Base-by-base conservation (phyloP, 805 yeast genomes). In the Candida lessepsii region DNA sequence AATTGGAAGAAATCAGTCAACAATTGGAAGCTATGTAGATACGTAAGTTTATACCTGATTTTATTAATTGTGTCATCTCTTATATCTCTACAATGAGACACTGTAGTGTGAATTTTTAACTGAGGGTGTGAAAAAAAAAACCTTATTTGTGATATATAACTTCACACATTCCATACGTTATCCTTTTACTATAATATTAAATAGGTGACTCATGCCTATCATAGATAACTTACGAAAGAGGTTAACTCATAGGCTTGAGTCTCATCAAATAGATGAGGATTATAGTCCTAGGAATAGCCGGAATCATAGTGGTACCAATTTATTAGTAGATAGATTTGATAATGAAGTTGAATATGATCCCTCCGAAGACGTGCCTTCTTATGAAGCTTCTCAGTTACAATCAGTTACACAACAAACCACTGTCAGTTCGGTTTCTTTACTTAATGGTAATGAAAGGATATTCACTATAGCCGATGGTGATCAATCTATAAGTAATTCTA, bases 1-100 rank as follows among this genome's bases (percentile, higher is more conserved):
- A 93, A 71, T 79, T 93, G 73, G 98, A 93, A 57, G 96, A 90
- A 72, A 90, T 93, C 73, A 83, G 89, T 65, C 88, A 89, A 63
- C 96, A 95, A 73, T 83, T 93, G 69, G 98, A 93, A 71, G 80
- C 80, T 53, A 68, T 77, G 60, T 76, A 69, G 64, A 37, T 15
- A 20, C 31, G 18, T 16, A 28, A 28, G 29, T 8, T 26, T 8
- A 26, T n/a, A n/a, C 7, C 11, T 26, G 29, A 26, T 26, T 26
- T 26, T 26, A 6, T 26, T 26, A 26, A 11, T 26, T 5, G 29
- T 26, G 6, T 10, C 11, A 7, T 20, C 9, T 7, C 23, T 20
- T n/a, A n/a, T n/a, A n/a, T 25, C 27, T 25, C 7, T 25, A 25
- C 27, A n/a, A n/a, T n/a, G n/a, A n/a, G n/a, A n/a, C n/a, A n/a